Evolutionary conservation across 192 early-diverging fungal species (phyloP).

Genomic region (Pilobolus umbonatus): DNA sequence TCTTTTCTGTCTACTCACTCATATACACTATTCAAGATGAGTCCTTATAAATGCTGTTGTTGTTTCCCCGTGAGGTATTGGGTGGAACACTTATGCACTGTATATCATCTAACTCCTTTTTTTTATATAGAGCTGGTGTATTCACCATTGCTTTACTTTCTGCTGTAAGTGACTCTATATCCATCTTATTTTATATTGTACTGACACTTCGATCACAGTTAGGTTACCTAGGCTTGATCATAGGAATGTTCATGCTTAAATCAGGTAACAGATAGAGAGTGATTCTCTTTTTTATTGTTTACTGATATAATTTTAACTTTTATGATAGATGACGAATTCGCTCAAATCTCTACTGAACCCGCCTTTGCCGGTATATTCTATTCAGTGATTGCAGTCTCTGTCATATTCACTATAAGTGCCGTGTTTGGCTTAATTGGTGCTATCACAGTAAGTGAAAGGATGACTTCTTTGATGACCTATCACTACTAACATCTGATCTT

Average conservation of each 20-base stretch:
- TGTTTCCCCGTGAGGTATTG: constrained; percentile 22
- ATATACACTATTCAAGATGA: constrained; percentile 11
- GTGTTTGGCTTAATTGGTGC: constrained; percentile 28
- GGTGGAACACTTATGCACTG: neutral
- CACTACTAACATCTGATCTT: constrained; percentile 2
- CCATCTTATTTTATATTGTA: neutral
- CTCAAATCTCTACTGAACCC: neutral
- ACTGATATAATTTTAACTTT: neutral
- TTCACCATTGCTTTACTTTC: constrained; percentile 19
- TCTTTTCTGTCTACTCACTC: constrained; percentile 5
- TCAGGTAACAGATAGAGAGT: neutral
- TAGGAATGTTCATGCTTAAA: neutral
- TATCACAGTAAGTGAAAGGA: constrained; percentile 18
- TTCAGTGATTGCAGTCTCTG: constrained; percentile 9
- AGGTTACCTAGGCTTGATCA: neutral
- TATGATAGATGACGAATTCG: neutral
- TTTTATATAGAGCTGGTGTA: constrained; percentile 24
- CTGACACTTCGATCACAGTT: constrained; percentile 3
- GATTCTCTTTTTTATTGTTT: neutral
- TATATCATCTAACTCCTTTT: neutral
- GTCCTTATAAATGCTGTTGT: constrained; percentile 18
- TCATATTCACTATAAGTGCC: constrained; percentile 19
- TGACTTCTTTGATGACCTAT: neutral
- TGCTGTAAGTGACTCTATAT: constrained; percentile 3
- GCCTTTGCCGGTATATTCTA: constrained; percentile 11